Conservation (phyloP, 805 yeast species). For the Pichia deserticola region DNA sequence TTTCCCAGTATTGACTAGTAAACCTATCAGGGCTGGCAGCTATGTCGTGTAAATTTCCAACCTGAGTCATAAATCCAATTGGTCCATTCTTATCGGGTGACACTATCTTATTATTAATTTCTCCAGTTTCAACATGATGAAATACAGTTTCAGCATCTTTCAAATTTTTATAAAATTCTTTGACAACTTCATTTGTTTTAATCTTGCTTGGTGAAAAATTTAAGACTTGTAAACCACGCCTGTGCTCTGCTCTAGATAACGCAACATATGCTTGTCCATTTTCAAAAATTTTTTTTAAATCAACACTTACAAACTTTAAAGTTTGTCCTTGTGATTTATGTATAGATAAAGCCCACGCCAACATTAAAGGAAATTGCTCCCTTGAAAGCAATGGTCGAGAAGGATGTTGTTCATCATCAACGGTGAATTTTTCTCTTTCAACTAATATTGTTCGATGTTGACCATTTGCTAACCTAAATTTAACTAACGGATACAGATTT, state of each 20-base stretch:
- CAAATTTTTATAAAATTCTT: conserved; percentile 55
- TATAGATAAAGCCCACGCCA: conserved; percentile 96
- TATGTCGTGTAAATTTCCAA: background rate
- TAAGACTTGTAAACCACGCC: conserved; percentile 75
- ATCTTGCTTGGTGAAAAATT: conserved; percentile 63
- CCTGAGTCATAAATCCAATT: background rate
- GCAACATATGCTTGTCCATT: conserved; percentile 97
- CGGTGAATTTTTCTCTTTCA: conserved; percentile 73
- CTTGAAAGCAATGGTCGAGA: conserved; percentile 53
- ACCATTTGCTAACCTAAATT: conserved; percentile 67
- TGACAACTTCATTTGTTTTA: conserved; percentile 62
- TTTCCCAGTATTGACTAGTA: background rate
- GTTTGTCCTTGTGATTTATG: conserved; percentile 97
- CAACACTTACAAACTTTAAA: conserved; percentile 66
- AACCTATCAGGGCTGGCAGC: background rate
- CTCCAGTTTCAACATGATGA: background rate
- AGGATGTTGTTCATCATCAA: conserved; percentile 51
- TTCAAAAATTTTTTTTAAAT: conserved; percentile 70
- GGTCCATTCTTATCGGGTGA: no score
- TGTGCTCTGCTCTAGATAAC: conserved; percentile 70
- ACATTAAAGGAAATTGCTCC: conserved; percentile 73
- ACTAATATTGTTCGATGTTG: conserved; percentile 68
- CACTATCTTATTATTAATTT: no score
- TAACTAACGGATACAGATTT: conserved; percentile 57
- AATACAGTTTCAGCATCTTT: conserved; percentile 29